Conservation (phyloP, 805 yeast genomes). For the Cyberlindnera veronae region DNA sequence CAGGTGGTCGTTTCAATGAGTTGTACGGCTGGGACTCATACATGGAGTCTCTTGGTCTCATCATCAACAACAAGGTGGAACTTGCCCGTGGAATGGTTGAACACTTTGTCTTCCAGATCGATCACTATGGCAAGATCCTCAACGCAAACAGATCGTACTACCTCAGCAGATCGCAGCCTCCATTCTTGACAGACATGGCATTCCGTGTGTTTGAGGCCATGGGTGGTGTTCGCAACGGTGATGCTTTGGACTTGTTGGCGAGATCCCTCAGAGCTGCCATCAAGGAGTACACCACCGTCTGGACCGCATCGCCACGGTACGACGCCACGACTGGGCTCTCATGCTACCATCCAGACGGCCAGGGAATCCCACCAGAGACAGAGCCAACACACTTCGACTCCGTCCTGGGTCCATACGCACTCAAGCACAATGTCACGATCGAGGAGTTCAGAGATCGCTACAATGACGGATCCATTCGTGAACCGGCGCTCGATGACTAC, state of each 20-base stretch:
- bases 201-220: conserved; percentile 60
- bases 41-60: conserved; percentile 81
- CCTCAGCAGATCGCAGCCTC: conserved; percentile 92
- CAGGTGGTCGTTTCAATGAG: conserved; percentile 97
- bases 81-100: conserved; percentile 88
- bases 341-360: conserved; percentile 84
- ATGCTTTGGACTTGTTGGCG: conserved; percentile 56
- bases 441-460: conserved; percentile 68
- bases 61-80: conserved; percentile 60
- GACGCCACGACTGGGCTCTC: conserved; percentile 78
- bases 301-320: conserved; percentile 73
- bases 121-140: conserved; percentile 85
- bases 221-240: conserved; percentile 42
- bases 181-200: conserved; percentile 93
- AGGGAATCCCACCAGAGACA: conserved; percentile 96
- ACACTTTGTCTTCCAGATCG: conserved; percentile 86
- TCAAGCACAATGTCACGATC: conserved; percentile 53
- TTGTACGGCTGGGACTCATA: conserved; percentile 98
- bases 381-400: conserved; percentile 84
- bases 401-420: conserved; percentile 63
- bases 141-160: conserved; percentile 94
- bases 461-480: conserved; percentile 60
- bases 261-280: conserved; percentile 76
- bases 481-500: conserved; percentile 83
- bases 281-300: conserved; percentile 76